Evolutionary conservation across 257 asterid genomes (phyloP).

Genomic region (Lycium ferocissimum): DNA sequence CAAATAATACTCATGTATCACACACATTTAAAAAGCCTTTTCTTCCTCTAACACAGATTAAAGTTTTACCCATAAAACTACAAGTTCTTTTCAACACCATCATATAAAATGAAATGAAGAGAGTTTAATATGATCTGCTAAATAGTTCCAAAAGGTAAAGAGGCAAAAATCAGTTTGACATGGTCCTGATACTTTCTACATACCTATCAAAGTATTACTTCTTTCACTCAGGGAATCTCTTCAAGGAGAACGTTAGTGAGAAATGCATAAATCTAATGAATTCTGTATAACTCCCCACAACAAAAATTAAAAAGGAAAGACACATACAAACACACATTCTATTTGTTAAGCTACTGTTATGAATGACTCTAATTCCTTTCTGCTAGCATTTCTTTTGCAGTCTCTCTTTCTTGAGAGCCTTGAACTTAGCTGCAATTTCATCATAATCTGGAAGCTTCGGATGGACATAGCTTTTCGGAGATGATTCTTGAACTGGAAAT

Average conservation of each 20-base stretch:
- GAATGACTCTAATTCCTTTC: background rate
- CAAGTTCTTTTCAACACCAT: too few species aligned
- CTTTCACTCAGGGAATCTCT: background rate
- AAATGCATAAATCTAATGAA: background rate
- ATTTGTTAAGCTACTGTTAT: background rate
- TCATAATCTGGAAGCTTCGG: slow-evolving; percentile 94
- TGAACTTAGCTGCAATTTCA: slow-evolving; percentile 73
- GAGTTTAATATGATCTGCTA: too few species aligned
- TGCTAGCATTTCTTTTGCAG: slow-evolving; percentile 35
- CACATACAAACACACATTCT: background rate
- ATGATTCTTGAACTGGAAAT: slow-evolving; percentile 39
- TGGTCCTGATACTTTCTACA: too few species aligned
- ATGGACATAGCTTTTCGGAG: slow-evolving; percentile 53
- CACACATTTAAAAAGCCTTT: too few species aligned
- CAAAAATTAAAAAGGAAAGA: background rate
- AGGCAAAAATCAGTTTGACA: too few species aligned
- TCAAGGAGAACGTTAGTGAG: background rate
- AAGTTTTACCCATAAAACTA: too few species aligned
- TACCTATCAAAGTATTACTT: background rate
- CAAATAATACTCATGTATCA: too few species aligned
- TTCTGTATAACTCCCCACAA: background rate
- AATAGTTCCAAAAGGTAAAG: too few species aligned
- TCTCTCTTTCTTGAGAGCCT: slow-evolving; percentile 63
- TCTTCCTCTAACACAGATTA: too few species aligned
- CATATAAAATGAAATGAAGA: too few species aligned